Conservation (phyloP, 305 asterid genomes). For the Withania somnifera region DNA sequence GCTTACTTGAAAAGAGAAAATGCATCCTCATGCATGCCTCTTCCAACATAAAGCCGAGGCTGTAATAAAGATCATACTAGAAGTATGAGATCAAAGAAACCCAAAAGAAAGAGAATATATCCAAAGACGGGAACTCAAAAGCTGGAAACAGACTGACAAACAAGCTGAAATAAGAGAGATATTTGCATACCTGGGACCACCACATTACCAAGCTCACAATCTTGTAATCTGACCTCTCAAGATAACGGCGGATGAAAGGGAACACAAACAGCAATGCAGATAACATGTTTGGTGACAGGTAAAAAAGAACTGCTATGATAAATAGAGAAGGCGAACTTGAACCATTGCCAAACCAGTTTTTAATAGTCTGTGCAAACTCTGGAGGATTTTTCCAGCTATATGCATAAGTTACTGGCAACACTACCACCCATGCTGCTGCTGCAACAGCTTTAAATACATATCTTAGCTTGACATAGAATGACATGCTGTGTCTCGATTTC, state of each 20-base stretch:
- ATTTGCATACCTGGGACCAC: slow-evolving; percentile 90
- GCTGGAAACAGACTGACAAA: slow-evolving; percentile 8
- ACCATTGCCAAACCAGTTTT: slow-evolving; percentile 79
- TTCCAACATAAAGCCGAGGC: slow-evolving; percentile 97
- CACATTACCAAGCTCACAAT: slow-evolving; percentile 90
- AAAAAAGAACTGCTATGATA: slow-evolving; percentile 65
- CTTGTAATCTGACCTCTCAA: slow-evolving; percentile 84
- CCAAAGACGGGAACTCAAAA: slow-evolving; percentile 6
- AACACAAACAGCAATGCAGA: slow-evolving; percentile 69
- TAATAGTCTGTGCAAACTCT: slow-evolving; percentile 69
- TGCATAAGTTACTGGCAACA: slow-evolving; percentile 89
- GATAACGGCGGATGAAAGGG: slow-evolving; percentile 76
- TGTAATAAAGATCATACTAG: slow-evolving; percentile 23
- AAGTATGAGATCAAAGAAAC: slow-evolving; percentile 10
- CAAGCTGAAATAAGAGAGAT: neutral
- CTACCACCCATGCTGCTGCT: slow-evolving; percentile 80
- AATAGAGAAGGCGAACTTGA: slow-evolving; percentile 73
- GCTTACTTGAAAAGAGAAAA: slow-evolving; percentile 73
- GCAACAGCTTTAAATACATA: slow-evolving; percentile 63
- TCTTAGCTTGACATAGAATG: slow-evolving; percentile 78
- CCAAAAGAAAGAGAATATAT: slow-evolving; percentile 8
- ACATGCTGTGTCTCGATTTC: slow-evolving; percentile 81
- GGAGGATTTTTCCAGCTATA: slow-evolving; percentile 76
- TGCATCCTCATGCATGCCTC: slow-evolving; percentile 98
- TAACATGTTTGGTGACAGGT: slow-evolving; percentile 89